Evolutionary conservation across 2,329 filamentous ascomycete genomes (phyloP), one percentile per base, ranked within the genome.

Genomic region (Botryotinia convoluta): DNA sequence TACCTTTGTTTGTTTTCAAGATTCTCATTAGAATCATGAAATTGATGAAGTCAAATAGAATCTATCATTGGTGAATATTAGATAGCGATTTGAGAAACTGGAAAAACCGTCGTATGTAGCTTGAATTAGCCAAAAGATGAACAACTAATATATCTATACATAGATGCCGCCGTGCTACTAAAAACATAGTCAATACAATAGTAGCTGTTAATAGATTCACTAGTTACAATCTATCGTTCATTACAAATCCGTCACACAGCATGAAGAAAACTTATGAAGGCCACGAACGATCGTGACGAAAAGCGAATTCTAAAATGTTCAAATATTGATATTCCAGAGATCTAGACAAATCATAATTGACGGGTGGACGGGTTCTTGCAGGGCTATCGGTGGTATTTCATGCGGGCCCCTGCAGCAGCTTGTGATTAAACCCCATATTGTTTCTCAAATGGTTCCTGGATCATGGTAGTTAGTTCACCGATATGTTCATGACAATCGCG

Each of bases 361-460:
- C n/a, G n/a, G 26, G 39, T 22, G 39, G 18, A 22, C 39, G 14
- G 61, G n/a, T 44, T 18, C 61, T 42, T 42, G 9, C 61, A 62
- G 60, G 60, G 60, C 26, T 42, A 29, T 39, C 0, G 35, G 60
- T 29, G 26, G 10, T 29, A 62, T 42, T 62, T 10, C 51, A 42
- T 62, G 60, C 37, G 60, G 60, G 14, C 37, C 61, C 61, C 4
- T 63, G 61, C 39, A 32, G 37, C 14, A 20, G n/a, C 37, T 42
- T 64, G 45, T 45, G 61, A 63, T 63, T 44, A 63, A 63, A 44
- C 61, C 37, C 61, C 61, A 63, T 42, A 12, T 44, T 42, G 61
- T 63, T 42, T 63, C 61, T 63, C 26, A 63, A 63, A 29, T 63
- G 61, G 37, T 63, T 42, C 37, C 37, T 63, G 60, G 37, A 42